A percentile compares a stretch with the other conserved stretches of the same genome.
These are phyloP conservation scores for Entoloma clypeatum DNA, from an alignment of 1,284 basidiomycete genomes.

Conservation along the genomic window DNA sequence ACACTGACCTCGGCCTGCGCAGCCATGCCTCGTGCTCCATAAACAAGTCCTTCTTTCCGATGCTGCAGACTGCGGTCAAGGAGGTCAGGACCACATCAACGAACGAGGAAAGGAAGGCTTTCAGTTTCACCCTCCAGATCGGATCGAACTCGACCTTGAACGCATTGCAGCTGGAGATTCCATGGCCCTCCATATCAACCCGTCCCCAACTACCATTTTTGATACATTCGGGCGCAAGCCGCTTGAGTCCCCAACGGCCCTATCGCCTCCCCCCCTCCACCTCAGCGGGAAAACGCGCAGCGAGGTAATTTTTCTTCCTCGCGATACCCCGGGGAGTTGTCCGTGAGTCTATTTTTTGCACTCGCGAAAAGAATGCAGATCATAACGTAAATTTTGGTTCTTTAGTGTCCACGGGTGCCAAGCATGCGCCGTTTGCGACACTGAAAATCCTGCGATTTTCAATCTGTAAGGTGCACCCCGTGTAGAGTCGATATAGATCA, in stretches of 20 bases:
- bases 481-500: neutral
- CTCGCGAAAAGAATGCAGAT: neutral
- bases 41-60: too few relatives aligned
- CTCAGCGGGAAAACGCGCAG: slow-evolving; percentile 17
- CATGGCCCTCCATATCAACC: neutral
- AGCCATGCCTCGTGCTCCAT: too few relatives aligned
- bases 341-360: slow-evolving; percentile 12
- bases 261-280: slow-evolving; percentile 16
- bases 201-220: neutral
- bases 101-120: too few relatives aligned
- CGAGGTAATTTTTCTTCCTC: slow-evolving; percentile 16
- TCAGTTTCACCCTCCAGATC: too few relatives aligned
- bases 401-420: slow-evolving; percentile 16
- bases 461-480: too few relatives aligned
- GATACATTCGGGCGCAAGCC: slow-evolving; percentile 11
- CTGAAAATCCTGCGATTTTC: slow-evolving; percentile 14
- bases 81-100: too few relatives aligned
- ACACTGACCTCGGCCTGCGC: too few relatives aligned
- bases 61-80: too few relatives aligned
- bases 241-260: too few relatives aligned
- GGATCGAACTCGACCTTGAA: too few relatives aligned
- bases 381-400: slow-evolving; percentile 5
- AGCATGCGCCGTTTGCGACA: slow-evolving; percentile 17
- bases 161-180: too few relatives aligned
- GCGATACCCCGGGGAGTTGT: slow-evolving; percentile 18